Base-by-base conservation (phyloP, 2,329 filamentous ascomycete species). In the Neoarthrinium moseri region DNA sequence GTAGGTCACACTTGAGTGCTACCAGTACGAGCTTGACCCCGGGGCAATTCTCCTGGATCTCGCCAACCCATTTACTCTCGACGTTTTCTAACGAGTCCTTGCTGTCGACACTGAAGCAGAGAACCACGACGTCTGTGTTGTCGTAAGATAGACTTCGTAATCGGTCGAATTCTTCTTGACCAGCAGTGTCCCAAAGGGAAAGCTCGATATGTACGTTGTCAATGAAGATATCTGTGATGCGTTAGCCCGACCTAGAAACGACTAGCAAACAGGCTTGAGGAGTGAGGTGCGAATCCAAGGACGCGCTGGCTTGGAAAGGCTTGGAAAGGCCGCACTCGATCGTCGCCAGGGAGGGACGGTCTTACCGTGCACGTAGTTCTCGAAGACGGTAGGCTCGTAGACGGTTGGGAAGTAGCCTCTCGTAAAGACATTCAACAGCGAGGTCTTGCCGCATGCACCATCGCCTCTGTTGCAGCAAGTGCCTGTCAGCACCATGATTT, bases 351-450 rank as follows among this genome's bases (percentile, higher is more conserved):
- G 22, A 26, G 12, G 12, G 21, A 27, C 12, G 15, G 30, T 63
- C 78, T 64, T 79, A 95, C 89, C 91, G 67, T 99, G 92, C 53
- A 99, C 92, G 70, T 97, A 99, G 72, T 99, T 99, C 69, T 99
- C 92, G 70, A 96, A 96, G 55, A 96, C 92, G 27, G 92, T 99
- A 45, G 94, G 94, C 71, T 97, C 91, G 74, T 97, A 97, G 62
- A 97, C 92, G 47, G 92, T 96, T 42, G 92, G 92, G 69, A 99
- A 99, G 70, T 96, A 95, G 87, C 92, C 92, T 87, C 92, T 84
- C 57, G 94, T 99, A 73, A 99, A 99, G 67, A 99, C 94, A 67
- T 99, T 99, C 60, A 99, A 74, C 62, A 97, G 72, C 54, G 91
- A 96, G 45, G 94, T 99, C 79, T 99, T 99, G 65, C 92, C 92